Evolutionary conservation across 2,329 filamentous ascomycete species (phyloP).

Genomic region (Allantophomopsis lycopodina): DNA sequence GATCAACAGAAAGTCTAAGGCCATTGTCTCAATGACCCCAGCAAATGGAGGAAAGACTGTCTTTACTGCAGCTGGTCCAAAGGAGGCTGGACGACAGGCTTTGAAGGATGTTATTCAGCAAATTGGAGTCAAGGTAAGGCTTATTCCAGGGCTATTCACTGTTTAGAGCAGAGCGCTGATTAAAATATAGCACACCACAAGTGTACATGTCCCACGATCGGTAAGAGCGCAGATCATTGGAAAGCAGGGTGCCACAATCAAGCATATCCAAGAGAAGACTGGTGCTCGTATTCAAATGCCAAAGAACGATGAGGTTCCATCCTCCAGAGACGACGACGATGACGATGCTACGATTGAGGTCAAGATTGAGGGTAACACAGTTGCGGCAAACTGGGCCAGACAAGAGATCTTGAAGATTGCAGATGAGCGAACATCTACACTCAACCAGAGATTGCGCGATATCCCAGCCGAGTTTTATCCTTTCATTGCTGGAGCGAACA

Average conservation of each 20-base stretch:
- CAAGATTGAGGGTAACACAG: conserved; percentile 77
- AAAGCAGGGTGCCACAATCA: conserved; percentile 79
- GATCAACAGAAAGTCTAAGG: conserved; percentile 84
- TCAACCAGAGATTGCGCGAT: conserved; percentile 68
- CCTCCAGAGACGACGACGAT: conserved; percentile 49
- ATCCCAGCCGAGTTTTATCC: conserved; percentile 91
- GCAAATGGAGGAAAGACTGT: conserved; percentile 60
- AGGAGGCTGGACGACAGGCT: conserved; percentile 73
- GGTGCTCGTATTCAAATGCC: conserved; percentile 86
- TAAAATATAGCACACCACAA: conserved; percentile 42
- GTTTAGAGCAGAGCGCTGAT: not conserved
- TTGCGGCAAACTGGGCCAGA: conserved; percentile 73
- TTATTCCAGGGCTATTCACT: not conserved
- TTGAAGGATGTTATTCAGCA: conserved; percentile 81
- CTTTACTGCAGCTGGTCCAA: conserved; percentile 76
- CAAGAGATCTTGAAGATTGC: conserved; percentile 80
- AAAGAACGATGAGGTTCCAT: conserved; percentile 52
- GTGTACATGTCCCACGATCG: conserved; percentile 70
- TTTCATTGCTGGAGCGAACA: conserved; percentile 76
- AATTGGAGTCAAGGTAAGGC: conserved; percentile 67
- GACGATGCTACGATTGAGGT: conserved; percentile 77
- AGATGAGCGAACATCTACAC: conserved; percentile 69
- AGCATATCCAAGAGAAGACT: conserved; percentile 76
- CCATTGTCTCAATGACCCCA: conserved; percentile 64
- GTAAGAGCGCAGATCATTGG: conserved; percentile 86